Conservation (phyloP, 257 asterid species). For the Agastache rugosa region DNA sequence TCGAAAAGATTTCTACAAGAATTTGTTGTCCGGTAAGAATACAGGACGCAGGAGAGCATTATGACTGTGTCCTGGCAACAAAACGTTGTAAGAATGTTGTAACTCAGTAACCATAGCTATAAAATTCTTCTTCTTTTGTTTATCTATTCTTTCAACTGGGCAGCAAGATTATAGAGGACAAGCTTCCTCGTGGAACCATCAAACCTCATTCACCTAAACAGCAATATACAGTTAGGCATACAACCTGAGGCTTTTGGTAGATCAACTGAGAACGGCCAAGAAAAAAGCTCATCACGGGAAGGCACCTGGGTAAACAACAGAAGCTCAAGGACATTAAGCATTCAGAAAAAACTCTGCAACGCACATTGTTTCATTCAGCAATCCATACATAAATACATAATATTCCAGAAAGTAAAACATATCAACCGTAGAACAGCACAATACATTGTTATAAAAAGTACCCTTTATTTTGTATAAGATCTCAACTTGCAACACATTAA, state of each 20-base stretch:
- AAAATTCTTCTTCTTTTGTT: not conserved
- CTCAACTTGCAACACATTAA: constrained; percentile 3
- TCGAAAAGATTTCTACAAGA: constrained; percentile 74
- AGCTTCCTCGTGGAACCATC: not conserved
- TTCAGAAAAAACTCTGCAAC: not conserved
- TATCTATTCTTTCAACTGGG: constrained; percentile 5
- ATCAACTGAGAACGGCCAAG: not conserved
- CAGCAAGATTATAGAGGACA: constrained; percentile 10
- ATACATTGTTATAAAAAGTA: not conserved
- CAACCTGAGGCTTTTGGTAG: constrained; percentile 11
- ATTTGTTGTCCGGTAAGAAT: constrained; percentile 55
- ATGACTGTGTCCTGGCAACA: constrained; percentile 23
- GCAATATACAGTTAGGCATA: constrained; percentile 12
- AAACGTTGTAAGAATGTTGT: not conserved
- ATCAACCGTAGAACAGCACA: not conserved
- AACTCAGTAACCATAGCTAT: not conserved
- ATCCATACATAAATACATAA: constrained; percentile 13
- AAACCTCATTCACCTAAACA: not conserved
- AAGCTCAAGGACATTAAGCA: not conserved
- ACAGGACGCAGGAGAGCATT: constrained; percentile 35
- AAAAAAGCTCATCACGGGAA: not conserved
- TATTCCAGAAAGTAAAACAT: constrained; percentile 10
- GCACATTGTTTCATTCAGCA: constrained; percentile 6
- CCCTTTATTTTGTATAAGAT: not conserved
- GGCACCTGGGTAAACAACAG: not conserved